These are phyloP conservation scores for Allantophomopsis cytisporea DNA, from an alignment of 2,329 filamentous ascomycete species.

Conservation along the genomic window DNA sequence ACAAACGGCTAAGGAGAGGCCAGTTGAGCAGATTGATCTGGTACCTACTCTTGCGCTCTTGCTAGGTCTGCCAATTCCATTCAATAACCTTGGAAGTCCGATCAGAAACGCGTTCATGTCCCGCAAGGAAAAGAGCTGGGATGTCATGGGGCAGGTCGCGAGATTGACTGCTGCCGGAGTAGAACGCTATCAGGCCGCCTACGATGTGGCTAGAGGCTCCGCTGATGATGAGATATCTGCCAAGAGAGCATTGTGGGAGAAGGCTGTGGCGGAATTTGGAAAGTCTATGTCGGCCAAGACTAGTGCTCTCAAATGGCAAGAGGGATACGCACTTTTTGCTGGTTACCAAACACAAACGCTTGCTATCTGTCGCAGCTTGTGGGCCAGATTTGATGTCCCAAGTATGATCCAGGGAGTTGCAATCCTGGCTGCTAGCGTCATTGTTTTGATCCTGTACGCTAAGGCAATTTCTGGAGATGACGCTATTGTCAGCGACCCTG, in stretches of 20 bases:
- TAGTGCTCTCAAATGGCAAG: conserved; percentile 16
- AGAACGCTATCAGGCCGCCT: conserved; percentile 75
- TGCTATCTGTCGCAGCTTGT: conserved; percentile 66
- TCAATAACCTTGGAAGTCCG: conserved; percentile 85
- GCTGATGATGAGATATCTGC: conserved; percentile 42
- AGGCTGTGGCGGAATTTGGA: conserved; percentile 24
- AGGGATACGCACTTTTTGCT: conserved; percentile 44
- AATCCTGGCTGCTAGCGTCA: conserved; percentile 54
- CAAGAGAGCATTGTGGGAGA: conserved; percentile 42
- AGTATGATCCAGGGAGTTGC: conserved; percentile 73
- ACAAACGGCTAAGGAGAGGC: conserved; percentile 62
- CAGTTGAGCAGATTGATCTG: conserved; percentile 79
- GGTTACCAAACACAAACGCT: conserved; percentile 71
- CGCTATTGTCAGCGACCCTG: conserved; percentile 38
- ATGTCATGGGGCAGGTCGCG: conserved; percentile 64
- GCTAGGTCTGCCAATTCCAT: conserved; percentile 84
- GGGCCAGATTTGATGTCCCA: conserved; percentile 82
- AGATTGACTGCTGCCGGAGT: conserved; percentile 75
- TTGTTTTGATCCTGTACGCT: conserved; percentile 62
- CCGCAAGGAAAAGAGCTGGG: conserved; percentile 52
- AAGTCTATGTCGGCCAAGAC: conserved; percentile 22
- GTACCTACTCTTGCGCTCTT: conserved; percentile 85
- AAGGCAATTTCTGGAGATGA: conserved; percentile 41
- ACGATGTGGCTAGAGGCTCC: conserved; percentile 54
- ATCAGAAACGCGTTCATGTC: conserved; percentile 90